These are phyloP conservation scores for Mrakiaceae sp. DNA, from an alignment of 1,284 basidiomycete genomes.

Conservation along the genomic window DNA sequence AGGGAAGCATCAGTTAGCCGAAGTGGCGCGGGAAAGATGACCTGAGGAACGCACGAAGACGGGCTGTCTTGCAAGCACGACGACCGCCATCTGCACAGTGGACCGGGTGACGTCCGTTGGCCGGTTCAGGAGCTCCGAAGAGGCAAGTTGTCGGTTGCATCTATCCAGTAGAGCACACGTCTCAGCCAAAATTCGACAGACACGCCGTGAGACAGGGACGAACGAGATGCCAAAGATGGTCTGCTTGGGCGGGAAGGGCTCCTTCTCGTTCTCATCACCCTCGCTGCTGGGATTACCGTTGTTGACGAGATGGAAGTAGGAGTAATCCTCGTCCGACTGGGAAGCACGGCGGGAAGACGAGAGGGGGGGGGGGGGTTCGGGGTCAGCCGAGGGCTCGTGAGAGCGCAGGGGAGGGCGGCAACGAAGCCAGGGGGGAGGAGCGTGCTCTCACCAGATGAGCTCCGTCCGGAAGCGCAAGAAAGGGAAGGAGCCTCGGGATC, in stretches of 20 bases:
- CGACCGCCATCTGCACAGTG: conserved; percentile 95
- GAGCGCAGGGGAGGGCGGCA: not conserved
- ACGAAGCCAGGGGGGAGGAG: not conserved
- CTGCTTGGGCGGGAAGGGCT: conserved; percentile 27
- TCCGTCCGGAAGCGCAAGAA: conserved; percentile 94
- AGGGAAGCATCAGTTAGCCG: not conserved
- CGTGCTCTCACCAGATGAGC: conserved; percentile 52
- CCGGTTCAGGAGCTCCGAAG: conserved; percentile 67
- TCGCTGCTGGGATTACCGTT: no score
- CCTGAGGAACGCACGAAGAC: conserved; percentile 47
- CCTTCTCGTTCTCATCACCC: not conserved
- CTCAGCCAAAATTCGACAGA: conserved; percentile 20
- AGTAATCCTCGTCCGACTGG: conserved; percentile 69
- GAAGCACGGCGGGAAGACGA: no score
- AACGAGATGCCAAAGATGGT: conserved; percentile 91
- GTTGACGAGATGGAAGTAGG: conserved; percentile 61
- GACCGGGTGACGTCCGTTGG: conserved; percentile 83
- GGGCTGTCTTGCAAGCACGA: conserved; percentile 81
- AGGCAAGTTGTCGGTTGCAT: conserved; percentile 89
- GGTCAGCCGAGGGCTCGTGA: no score
- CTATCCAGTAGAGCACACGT: conserved; percentile 34
- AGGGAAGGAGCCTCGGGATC: conserved; percentile 72
- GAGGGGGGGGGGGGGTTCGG: no score
- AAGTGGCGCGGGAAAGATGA: no score
- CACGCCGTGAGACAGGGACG: conserved; percentile 28